A percentile compares a stretch with the other conserved stretches of the same genome.
Conservation (phyloP, 202 grass and related monocot species). For the Digitaria exilis region DNA sequence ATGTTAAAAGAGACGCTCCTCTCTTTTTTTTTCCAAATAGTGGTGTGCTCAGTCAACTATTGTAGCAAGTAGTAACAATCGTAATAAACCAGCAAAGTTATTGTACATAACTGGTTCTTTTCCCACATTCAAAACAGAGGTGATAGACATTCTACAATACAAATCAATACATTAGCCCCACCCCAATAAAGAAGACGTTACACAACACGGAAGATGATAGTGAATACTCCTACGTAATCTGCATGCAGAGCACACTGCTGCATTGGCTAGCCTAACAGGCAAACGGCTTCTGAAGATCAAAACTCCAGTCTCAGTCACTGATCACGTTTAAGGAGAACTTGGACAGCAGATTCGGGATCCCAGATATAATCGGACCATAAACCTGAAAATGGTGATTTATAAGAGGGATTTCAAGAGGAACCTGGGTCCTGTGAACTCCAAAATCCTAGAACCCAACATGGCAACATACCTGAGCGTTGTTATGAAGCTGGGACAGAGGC, state of each 20-base stretch:
- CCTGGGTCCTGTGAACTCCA: neutral
- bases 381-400: constrained; percentile 19
- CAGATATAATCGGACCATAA: constrained; percentile 63
- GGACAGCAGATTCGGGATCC: constrained; percentile 53
- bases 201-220: neutral
- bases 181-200: neutral
- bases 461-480: constrained; percentile 51
- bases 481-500: constrained; percentile 59
- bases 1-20: no score
- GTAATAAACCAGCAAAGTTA: neutral
- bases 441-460: neutral
- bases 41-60: neutral
- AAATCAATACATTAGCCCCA: neutral
- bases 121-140: neutral
- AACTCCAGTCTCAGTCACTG: neutral
- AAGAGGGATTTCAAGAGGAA: neutral
- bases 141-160: neutral
- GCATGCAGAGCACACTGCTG: neutral
- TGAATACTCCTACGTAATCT: neutral
- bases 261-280: neutral
- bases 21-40: no score
- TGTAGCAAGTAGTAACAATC: neutral
- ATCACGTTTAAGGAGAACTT: constrained; percentile 61
- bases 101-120: neutral
- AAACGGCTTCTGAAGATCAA: neutral